Base-by-base conservation (phyloP, 2,329 filamentous ascomycete species). In the Elsinoe perseae region DNA sequence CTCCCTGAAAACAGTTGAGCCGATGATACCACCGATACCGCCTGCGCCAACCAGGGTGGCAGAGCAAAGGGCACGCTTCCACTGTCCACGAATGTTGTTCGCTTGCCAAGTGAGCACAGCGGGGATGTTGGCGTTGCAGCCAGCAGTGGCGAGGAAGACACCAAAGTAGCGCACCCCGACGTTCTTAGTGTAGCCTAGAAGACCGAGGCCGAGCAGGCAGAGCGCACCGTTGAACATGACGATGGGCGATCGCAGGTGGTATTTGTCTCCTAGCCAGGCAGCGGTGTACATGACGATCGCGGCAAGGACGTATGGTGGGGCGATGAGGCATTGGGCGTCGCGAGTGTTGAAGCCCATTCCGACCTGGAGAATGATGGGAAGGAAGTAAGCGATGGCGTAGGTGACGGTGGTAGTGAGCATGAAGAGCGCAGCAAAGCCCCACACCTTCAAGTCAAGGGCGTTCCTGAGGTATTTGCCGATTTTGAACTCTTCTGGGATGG, bases 1-100 rank as follows among this genome's bases (percentile, higher is more conserved):
- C 14, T 60, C 59, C 12, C 68, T 60, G 60, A 70, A 70, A 1
- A 69, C 66, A 0, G 67, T 69, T 1, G 56, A 59, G 7, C 67
- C 67, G 12, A 68, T 62, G 50, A 93, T 93, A 30, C 89, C 88
- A 34, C 89, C 89, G 23, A 95, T 75, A 2, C 86, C 87, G 6
- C 87, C 87, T 50, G 87, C 82, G 1, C 85, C 86, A 2, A 93
- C 85, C 1, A 92, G 78, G 0, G 84, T 85, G 2, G 88, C 86
- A 58, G 82, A 87, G 68, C 82, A 85, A 62, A 93, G 84, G 0
- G 88, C 88, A 48, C 89, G 82, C 74, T 92, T 95, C 87, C 88
- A 95, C 72, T 93, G 88, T 0, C 88, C 89, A 54, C 87, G 83
- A 65, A 95, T 85, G 70, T 95, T 95, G 72, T 92, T 93, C 40